phyloP scores from a whole-genome alignment of 169 alveolate genomes.

The Cryptosporidium sp. region DNA sequence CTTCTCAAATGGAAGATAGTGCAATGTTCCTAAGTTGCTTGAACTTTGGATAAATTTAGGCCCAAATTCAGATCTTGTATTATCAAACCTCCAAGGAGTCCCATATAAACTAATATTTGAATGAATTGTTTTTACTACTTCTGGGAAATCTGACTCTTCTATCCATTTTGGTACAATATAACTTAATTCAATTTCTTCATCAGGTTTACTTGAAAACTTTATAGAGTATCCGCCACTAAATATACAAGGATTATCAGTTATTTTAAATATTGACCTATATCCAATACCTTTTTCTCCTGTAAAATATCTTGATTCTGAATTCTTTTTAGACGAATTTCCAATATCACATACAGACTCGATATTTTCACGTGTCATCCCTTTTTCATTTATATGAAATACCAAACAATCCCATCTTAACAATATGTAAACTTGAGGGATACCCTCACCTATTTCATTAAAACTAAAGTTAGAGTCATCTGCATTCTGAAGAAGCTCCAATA shows the following conservation, averaged over 20 bases:
- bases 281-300: slow-evolving; percentile 76
- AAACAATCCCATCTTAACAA: slow-evolving; percentile 76
- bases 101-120: slow-evolving; percentile 33
- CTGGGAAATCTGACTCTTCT: slow-evolving; percentile 46
- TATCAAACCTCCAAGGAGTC: slow-evolving; percentile 42
- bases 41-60: neutral
- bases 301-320: slow-evolving; percentile 37
- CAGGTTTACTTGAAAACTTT: slow-evolving; percentile 58
- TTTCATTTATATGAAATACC: slow-evolving; percentile 78
- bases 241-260: slow-evolving; percentile 61
- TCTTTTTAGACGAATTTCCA: slow-evolving; percentile 76
- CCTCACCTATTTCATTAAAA: slow-evolving; percentile 9
- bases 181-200: slow-evolving; percentile 52
- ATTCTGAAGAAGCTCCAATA: slow-evolving; percentile 79
- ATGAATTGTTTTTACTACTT: slow-evolving; percentile 29
- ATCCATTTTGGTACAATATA: slow-evolving; percentile 73
- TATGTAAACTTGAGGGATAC: slow-evolving; percentile 71
- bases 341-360: slow-evolving; percentile 80
- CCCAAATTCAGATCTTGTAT: neutral
- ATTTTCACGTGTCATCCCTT: slow-evolving; percentile 78
- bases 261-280: slow-evolving; percentile 47
- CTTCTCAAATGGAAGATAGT: slow-evolving; percentile 58
- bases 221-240: slow-evolving; percentile 64
- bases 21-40: slow-evolving; percentile 33
- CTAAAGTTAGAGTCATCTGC: slow-evolving; percentile 78